These are phyloP conservation scores for Nakazawaea pomicola DNA, from an alignment of 805 yeast species.

Conservation along the genomic window DNA sequence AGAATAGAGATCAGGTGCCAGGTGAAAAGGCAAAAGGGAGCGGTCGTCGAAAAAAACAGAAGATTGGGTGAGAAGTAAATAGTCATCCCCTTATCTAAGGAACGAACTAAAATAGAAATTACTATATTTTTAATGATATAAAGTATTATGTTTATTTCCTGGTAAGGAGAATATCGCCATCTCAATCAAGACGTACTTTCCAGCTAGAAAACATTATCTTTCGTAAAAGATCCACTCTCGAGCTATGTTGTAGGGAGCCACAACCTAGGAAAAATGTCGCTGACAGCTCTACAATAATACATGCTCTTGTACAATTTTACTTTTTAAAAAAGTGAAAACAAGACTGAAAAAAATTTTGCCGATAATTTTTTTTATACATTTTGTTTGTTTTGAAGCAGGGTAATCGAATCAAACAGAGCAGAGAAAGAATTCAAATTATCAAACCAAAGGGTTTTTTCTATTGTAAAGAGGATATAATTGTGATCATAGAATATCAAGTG, in stretches of 20 bases:
- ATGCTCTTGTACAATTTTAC: constrained; percentile 12
- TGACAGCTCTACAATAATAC: constrained; percentile 14
- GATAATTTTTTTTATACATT: background rate
- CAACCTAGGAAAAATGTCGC: constrained; percentile 7
- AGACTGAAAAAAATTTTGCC: background rate
- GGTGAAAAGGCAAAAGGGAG: background rate
- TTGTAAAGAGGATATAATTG: too few relatives aligned
- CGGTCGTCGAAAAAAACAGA: background rate
- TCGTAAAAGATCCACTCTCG: constrained; percentile 12
- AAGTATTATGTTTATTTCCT: constrained; percentile 10
- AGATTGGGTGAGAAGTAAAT: background rate
- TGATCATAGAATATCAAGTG: too few relatives aligned
- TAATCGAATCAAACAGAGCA: background rate
- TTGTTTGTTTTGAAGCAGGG: background rate
- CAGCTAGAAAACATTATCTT: constrained; percentile 13
- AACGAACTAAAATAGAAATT: background rate
- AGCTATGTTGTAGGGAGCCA: constrained; percentile 14
- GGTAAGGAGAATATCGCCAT: constrained; percentile 14
- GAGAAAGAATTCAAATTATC: background rate
- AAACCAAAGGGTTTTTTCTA: too few relatives aligned
- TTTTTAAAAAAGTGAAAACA: background rate
- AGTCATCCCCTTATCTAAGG: background rate
- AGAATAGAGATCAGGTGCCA: too few relatives aligned
- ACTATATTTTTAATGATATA: background rate
- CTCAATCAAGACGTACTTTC: constrained; percentile 9